A percentile compares a stretch with the other conserved stretches of the same genome.
Conservation (phyloP, 495 filamentous ascomycete species). For the Hypomontagnella monticulosa region DNA sequence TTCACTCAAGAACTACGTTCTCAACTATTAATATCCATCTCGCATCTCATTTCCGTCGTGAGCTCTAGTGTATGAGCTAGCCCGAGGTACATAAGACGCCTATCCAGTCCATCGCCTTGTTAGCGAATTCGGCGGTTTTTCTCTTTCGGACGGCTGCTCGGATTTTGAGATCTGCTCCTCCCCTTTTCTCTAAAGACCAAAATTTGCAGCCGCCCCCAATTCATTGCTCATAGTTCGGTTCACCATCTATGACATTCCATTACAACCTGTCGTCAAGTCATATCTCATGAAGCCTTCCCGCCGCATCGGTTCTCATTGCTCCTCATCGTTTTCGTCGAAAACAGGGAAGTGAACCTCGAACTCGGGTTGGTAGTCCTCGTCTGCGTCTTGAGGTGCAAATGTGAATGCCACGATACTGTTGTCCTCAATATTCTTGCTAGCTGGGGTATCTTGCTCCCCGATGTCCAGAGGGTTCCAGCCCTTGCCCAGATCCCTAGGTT, state of each 20-base stretch:
- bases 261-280: slow-evolving; percentile 6
- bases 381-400: slow-evolving; percentile 58
- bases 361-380: slow-evolving; percentile 61
- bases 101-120: too few species aligned
- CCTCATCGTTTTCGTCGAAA: slow-evolving; percentile 45
- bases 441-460: slow-evolving; percentile 49
- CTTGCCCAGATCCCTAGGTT: slow-evolving; percentile 42
- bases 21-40: too few species aligned
- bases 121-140: not conserved
- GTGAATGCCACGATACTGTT: slow-evolving; percentile 76
- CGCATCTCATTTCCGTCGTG: too few species aligned
- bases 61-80: too few species aligned
- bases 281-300: slow-evolving; percentile 7
- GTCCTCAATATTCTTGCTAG: slow-evolving; percentile 58
- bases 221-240: not conserved
- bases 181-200: not conserved
- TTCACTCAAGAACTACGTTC: too few species aligned
- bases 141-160: not conserved
- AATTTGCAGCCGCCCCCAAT: not conserved
- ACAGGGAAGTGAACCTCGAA: slow-evolving; percentile 74
- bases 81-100: too few species aligned
- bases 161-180: not conserved
- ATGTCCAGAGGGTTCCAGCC: slow-evolving; percentile 55
- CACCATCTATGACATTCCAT: not conserved
- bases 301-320: not conserved